These are phyloP conservation scores for Debaryomyces nepalensis DNA, from an alignment of 1,139 yeast genomes.

Conservation along the genomic window DNA sequence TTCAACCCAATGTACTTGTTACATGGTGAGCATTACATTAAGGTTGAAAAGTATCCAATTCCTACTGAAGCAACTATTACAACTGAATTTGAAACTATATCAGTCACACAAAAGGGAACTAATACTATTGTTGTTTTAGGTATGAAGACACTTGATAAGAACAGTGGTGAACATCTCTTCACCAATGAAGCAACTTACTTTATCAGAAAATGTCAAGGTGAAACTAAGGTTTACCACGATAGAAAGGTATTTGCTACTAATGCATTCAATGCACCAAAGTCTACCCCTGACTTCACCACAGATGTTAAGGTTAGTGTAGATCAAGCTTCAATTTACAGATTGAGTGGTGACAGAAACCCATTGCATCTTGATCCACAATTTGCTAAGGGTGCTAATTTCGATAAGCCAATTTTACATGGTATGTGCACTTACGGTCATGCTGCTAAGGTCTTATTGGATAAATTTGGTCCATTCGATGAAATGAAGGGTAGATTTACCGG, in stretches of 20 bases:
- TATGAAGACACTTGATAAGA: conserved; percentile 67
- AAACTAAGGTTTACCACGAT: conserved; percentile 52
- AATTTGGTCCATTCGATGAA: conserved; percentile 82
- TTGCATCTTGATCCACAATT: conserved; percentile 91
- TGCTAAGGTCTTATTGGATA: conserved; percentile 75
- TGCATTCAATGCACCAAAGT: conserved; percentile 67
- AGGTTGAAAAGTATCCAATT: conserved; percentile 76
- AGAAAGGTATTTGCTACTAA: conserved; percentile 65
- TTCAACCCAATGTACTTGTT: conserved; percentile 88
- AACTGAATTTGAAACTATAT: conserved; percentile 70
- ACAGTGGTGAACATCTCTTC: conserved; percentile 72
- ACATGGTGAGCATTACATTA: conserved; percentile 95
- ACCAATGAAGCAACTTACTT: conserved; percentile 87
- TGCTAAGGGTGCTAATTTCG: conserved; percentile 88
- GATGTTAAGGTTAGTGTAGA: conserved; percentile 67
- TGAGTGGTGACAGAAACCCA: conserved; percentile 94
- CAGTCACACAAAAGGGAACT: conserved; percentile 83
- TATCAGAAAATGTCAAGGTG: conserved; percentile 81
- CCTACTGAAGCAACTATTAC: conserved; percentile 70
- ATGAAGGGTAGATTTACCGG: conserved; percentile 91
- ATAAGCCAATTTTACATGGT: conserved; percentile 90
- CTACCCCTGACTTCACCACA: conserved; percentile 67
- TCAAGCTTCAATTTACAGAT: conserved; percentile 88
- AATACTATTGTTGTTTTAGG: conserved; percentile 85
- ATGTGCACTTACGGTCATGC: conserved; percentile 85